Percentiles rank a stretch among this genome's conserved stretches.
phyloP scores from a whole-genome alignment of 2,329 filamentous ascomycete species.

The Nemania diffusa region DNA sequence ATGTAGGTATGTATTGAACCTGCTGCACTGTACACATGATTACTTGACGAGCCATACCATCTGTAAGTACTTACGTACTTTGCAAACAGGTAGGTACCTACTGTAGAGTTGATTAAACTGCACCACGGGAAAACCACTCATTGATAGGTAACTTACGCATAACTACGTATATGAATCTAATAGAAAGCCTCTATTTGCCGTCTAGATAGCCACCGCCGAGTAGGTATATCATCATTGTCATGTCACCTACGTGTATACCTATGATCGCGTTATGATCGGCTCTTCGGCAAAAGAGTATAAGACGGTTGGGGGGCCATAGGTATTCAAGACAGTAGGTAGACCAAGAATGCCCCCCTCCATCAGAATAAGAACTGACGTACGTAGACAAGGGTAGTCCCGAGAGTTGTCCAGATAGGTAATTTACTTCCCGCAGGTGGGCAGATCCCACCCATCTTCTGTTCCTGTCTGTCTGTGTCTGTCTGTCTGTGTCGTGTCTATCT shows the following conservation, averaged over 20 bases:
- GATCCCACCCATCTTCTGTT: conserved; percentile 12
- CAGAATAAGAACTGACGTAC: conserved; percentile 19
- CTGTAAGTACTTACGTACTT: too few relatives aligned
- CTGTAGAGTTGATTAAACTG: neutral
- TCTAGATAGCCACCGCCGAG: neutral
- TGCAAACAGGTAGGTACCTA: too few relatives aligned
- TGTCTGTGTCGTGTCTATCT: neutral
- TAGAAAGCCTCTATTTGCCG: neutral
- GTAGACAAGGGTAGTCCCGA: conserved; percentile 19
- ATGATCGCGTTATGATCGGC: conserved; percentile 4
- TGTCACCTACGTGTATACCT: neutral
- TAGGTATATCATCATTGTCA: neutral
- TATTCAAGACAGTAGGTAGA: neutral
- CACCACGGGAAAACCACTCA: neutral
- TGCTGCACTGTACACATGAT: too few relatives aligned
- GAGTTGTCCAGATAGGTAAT: neutral
- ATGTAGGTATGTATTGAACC: too few relatives aligned
- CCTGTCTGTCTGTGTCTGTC: neutral
- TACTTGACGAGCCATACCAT: too few relatives aligned
- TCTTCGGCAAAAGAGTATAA: conserved; percentile 10
- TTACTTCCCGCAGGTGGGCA: conserved; percentile 4
- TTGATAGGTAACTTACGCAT: neutral
- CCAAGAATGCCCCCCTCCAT: conserved; percentile 22
- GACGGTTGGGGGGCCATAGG: neutral
- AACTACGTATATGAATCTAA: too few relatives aligned